Percentiles rank a stretch among this genome's conserved stretches.
Conservation (phyloP, 495 filamentous ascomycete species). For the Tuber indicum region DNA sequence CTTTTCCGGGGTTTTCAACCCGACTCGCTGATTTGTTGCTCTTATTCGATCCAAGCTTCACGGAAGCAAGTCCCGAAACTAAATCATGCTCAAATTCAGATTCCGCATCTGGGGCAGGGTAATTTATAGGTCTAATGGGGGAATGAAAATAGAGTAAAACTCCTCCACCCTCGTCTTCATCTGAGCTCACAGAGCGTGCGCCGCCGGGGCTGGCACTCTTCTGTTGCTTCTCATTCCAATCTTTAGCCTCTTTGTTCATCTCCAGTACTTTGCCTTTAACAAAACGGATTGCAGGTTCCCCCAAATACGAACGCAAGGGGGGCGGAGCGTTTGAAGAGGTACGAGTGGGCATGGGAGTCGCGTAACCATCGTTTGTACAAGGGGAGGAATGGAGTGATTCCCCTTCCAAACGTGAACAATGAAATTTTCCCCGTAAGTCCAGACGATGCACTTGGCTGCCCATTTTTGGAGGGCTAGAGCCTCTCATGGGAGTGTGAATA, state of each 20-base stretch:
- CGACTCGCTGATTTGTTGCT: background rate
- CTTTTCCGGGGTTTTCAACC: background rate
- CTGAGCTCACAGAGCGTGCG: background rate
- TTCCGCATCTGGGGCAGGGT: background rate
- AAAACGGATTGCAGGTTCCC: background rate
- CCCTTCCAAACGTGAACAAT: background rate
- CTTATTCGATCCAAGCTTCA: background rate
- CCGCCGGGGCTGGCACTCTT: background rate
- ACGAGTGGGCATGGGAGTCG: background rate
- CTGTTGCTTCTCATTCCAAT: background rate
- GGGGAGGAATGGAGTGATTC: background rate
- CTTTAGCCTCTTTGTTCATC: background rate
- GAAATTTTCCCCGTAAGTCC: background rate
- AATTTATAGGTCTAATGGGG: background rate
- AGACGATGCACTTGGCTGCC: background rate
- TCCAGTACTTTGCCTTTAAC: background rate
- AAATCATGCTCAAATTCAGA: background rate
- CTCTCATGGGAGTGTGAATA: background rate
- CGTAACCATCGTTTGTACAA: background rate
- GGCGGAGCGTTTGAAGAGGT: background rate
- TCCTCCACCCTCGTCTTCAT: background rate
- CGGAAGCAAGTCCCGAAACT: background rate
- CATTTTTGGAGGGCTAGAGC: background rate
- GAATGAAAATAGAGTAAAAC: background rate
- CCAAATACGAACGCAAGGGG: background rate